These are phyloP conservation scores for Kodamaea fungicola DNA, from an alignment of 1,139 yeast species.

Conservation along the genomic window DNA sequence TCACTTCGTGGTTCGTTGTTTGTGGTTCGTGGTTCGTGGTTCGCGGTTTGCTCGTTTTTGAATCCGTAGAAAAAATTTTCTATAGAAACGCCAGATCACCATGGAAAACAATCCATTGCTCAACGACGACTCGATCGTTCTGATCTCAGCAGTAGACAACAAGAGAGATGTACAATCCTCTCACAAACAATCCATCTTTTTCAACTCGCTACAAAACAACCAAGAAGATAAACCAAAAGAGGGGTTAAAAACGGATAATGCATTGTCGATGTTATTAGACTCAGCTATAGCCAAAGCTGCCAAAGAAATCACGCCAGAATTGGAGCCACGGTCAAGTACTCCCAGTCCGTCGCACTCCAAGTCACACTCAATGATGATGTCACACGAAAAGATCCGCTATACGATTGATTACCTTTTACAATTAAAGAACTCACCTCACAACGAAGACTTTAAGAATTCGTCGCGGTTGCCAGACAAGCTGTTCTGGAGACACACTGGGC, in stretches of 20 bases:
- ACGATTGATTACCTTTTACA: conserved; percentile 33
- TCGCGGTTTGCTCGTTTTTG: too few species aligned
- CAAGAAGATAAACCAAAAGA: conserved; percentile 5
- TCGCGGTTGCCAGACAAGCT: conserved; percentile 36
- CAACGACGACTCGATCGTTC: conserved; percentile 35
- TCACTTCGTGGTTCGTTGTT: too few species aligned
- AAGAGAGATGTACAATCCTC: neutral
- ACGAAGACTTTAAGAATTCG: conserved; percentile 22
- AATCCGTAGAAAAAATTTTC: too few species aligned
- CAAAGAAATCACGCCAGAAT: conserved; percentile 43
- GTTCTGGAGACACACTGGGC: conserved; percentile 34
- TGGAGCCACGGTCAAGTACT: conserved; percentile 19
- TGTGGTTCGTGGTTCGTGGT: too few species aligned
- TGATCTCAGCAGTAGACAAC: conserved; percentile 5
- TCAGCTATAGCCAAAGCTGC: conserved; percentile 45
- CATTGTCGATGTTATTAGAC: conserved; percentile 38
- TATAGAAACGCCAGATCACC: neutral
- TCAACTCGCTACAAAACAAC: neutral
- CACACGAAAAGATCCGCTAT: conserved; percentile 19
- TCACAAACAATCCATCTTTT: conserved; percentile 11
- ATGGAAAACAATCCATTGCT: conserved; percentile 18
- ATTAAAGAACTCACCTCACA: conserved; percentile 35
- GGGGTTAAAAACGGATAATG: conserved; percentile 29
- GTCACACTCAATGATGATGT: conserved; percentile 6
- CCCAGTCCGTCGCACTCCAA: conserved; percentile 13